Conservation (phyloP, 192 early-diverging fungal species). For the Diversispora eburnea region DNA sequence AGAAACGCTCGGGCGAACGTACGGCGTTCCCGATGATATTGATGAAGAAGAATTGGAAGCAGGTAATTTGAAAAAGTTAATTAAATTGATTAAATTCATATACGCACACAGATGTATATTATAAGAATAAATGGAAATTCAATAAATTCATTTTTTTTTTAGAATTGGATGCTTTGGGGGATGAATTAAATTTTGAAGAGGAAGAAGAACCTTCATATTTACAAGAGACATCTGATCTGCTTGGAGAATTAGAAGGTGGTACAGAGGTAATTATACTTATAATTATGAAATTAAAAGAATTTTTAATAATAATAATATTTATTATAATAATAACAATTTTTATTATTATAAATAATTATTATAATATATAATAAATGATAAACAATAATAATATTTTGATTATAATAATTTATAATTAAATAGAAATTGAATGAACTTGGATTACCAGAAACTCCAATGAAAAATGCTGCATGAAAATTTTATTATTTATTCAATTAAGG, state of each 20-base stretch:
- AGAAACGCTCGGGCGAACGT: conserved; percentile 88
- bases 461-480: conserved; percentile 16
- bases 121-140: not conserved
- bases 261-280: not conserved
- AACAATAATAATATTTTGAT: too few species aligned
- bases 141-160: not conserved
- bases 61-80: conserved; percentile 39
- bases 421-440: not conserved
- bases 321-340: not conserved
- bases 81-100: too few species aligned
- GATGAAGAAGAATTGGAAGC: conserved; percentile 98
- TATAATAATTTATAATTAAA: too few species aligned
- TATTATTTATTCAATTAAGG: not conserved
- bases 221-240: conserved; percentile 62
- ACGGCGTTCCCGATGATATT: conserved; percentile 90
- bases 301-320: not conserved
- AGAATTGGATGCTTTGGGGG: conserved; percentile 95
- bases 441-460: conserved; percentile 11
- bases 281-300: conserved; percentile 2
- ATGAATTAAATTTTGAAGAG: conserved; percentile 79
- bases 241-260: conserved; percentile 42
- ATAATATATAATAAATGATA: too few species aligned
- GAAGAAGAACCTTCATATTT: conserved; percentile 82
- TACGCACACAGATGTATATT: too few species aligned
- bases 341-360: too few species aligned